Base-by-base conservation (phyloP, 2,329 filamentous ascomycete genomes). In the Elsinoe australis region DNA sequence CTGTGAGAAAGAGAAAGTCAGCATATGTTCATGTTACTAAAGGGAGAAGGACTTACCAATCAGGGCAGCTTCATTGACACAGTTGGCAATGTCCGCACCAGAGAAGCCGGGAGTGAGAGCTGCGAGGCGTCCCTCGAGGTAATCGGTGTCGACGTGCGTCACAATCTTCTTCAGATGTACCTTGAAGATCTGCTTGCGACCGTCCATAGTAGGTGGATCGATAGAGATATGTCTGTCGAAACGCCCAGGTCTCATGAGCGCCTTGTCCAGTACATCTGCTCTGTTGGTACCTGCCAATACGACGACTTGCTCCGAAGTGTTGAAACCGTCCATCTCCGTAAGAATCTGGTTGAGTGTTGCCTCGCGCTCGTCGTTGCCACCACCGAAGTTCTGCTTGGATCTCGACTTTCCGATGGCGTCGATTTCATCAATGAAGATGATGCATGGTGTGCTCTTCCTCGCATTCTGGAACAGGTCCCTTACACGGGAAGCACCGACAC, bases 401-500 rank as follows among this genome's bases (percentile, higher is more conserved):
- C 92, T 80, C 49, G 90, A 85, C 64, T 89, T 87, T 58, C 92
- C 92, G 59, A 98, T 95, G 50, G 92, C 92, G 65, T 98, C 92
- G 59, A 98, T 98, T 68, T 98, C 92, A 63, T 98, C 92, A 56
- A 98, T 96, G 73, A 98, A 98, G 67, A 98, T 94, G 67, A 98
- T 98, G 70, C 92, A 98, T 3, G 92, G 92, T 0, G 92, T 86
- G 67, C 87, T 94, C 74, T 96, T 96, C 51, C 92, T 81, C 14
- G 92, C 92, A 58, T 87, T 95, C 50, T 87, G 82, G 61, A 98
- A 98, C 46, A 98, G 72, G 66, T 98, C 92, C 59, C 92, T 82
- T 44, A 98, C 92, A 67, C 92, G 80, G 22, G 90, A 96, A 15
- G 92, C 87, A 67, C 92, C 92, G 52, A 98, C 92, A 79, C 92